A percentile compares a stretch with the other conserved stretches of the same genome.
These are phyloP conservation scores for Sugiyamaella castrensis DNA, from an alignment of 1,139 yeast genomes.

Conservation along the genomic window DNA sequence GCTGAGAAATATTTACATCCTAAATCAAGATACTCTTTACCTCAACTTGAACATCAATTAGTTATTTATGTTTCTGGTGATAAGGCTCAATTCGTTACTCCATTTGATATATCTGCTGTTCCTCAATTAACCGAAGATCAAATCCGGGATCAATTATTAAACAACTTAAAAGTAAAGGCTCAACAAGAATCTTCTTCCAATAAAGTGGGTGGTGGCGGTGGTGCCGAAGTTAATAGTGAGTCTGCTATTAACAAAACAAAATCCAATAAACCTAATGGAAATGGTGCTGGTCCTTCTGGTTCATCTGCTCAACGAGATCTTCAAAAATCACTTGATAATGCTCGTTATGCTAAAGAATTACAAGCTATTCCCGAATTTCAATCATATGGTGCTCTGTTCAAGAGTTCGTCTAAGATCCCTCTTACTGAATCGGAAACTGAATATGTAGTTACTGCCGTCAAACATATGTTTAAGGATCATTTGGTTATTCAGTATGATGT, in stretches of 20 bases:
- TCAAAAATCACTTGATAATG: slow-evolving; percentile 41
- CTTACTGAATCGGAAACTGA: slow-evolving; percentile 93
- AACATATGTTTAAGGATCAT: slow-evolving; percentile 75
- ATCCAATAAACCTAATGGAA: slow-evolving; percentile 17
- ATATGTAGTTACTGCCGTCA: slow-evolving; percentile 79
- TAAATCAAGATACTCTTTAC: slow-evolving; percentile 66
- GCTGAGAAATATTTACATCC: slow-evolving; percentile 59
- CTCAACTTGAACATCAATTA: slow-evolving; percentile 73
- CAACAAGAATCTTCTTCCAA: slow-evolving; percentile 10
- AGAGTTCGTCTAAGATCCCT: slow-evolving; percentile 63
- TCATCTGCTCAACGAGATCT: slow-evolving; percentile 39
- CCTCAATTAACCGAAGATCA: slow-evolving; percentile 64
- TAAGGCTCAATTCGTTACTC: slow-evolving; percentile 50
- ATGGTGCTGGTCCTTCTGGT: slow-evolving; percentile 43
- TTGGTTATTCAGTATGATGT: slow-evolving; percentile 83
- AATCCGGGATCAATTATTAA: slow-evolving; percentile 55
- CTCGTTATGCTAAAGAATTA: slow-evolving; percentile 66
- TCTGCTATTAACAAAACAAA: background rate
- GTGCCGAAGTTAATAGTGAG: background rate
- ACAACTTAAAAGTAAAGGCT: slow-evolving; percentile 40
- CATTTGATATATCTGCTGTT: slow-evolving; percentile 70
- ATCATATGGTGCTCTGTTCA: slow-evolving; percentile 69
- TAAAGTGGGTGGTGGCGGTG: slow-evolving; percentile 15
- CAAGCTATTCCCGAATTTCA: slow-evolving; percentile 66
- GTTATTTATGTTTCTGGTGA: slow-evolving; percentile 67